A percentile compares a stretch with the other conserved stretches of the same genome.
Evolutionary conservation across 495 filamentous ascomycete species (phyloP).

Genomic region (Acidiella bohemica): DNA sequence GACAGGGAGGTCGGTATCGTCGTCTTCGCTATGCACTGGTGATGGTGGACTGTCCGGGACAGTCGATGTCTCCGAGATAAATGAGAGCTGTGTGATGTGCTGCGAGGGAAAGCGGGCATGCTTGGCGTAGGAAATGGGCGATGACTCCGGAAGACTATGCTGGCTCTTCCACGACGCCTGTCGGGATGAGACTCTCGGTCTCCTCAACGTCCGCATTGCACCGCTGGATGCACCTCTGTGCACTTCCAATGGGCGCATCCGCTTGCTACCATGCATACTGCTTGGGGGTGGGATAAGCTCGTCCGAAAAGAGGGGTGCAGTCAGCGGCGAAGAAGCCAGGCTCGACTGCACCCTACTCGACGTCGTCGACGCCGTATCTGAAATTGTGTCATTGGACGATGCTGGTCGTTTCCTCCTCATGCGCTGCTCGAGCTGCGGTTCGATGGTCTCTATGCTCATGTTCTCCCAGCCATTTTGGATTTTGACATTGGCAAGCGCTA

Average conservation of each 20-base stretch:
- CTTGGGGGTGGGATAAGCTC: slow-evolving; percentile 44
- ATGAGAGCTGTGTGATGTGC: slow-evolving; percentile 49
- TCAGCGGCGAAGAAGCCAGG: slow-evolving; percentile 51
- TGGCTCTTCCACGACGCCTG: slow-evolving; percentile 55
- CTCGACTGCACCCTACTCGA: slow-evolving; percentile 41
- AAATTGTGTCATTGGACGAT: slow-evolving; percentile 51
- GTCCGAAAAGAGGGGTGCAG: slow-evolving; percentile 56
- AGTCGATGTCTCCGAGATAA: slow-evolving; percentile 57
- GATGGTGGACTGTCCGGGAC: slow-evolving; percentile 45
- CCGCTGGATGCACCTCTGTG: slow-evolving; percentile 26
- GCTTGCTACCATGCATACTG: slow-evolving; percentile 31
- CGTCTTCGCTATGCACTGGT: slow-evolving; percentile 63
- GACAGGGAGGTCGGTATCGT: slow-evolving; percentile 62
- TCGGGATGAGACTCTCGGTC: slow-evolving; percentile 32
- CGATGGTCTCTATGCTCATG: slow-evolving; percentile 59
- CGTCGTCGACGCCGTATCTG: slow-evolving; percentile 70
- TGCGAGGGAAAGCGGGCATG: slow-evolving; percentile 51
- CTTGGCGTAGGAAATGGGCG: slow-evolving; percentile 54
- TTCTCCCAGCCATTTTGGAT: slow-evolving; percentile 81
- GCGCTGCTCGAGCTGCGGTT: slow-evolving; percentile 59
- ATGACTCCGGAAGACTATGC: slow-evolving; percentile 66
- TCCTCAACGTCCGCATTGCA: neutral
- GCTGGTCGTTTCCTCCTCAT: slow-evolving; percentile 48
- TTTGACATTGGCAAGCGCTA: slow-evolving; percentile 93
- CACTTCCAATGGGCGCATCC: slow-evolving; percentile 1